phyloP scores from a whole-genome alignment of 352 stramenopile genomes.

The Phytophthora citrophthora region DNA sequence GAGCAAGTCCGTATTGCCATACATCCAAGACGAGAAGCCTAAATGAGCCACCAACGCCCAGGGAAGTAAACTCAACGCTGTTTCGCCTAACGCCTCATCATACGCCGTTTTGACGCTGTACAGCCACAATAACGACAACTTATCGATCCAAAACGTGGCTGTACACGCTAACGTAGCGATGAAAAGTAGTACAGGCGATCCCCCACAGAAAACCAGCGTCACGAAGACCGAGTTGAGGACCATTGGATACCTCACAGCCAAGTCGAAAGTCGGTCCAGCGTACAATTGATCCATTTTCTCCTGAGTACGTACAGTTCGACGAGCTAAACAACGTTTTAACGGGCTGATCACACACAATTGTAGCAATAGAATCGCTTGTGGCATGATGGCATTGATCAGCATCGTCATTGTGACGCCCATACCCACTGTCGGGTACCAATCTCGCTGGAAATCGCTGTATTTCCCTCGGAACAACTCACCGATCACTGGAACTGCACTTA shows the following conservation, averaged over 20 bases:
- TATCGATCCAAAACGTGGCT: slow-evolving; percentile 83
- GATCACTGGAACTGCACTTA: slow-evolving; percentile 50
- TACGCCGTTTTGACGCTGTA: slow-evolving; percentile 85
- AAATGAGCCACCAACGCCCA: slow-evolving; percentile 79
- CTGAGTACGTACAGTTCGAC: slow-evolving; percentile 64
- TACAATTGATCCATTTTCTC: slow-evolving; percentile 83
- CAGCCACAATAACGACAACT: slow-evolving; percentile 75
- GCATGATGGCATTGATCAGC: slow-evolving; percentile 81
- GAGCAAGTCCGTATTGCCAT: slow-evolving; percentile 75
- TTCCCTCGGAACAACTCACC: slow-evolving; percentile 78
- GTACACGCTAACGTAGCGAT: slow-evolving; percentile 68
- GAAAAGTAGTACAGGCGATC: slow-evolving; percentile 80
- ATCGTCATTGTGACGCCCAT: slow-evolving; percentile 89
- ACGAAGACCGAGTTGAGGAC: slow-evolving; percentile 88
- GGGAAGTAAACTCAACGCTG: slow-evolving; percentile 58
- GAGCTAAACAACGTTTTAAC: slow-evolving; percentile 44
- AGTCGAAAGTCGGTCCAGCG: slow-evolving; percentile 72
- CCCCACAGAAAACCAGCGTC: slow-evolving; percentile 82
- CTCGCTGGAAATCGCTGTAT: slow-evolving; percentile 82
- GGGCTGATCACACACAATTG: slow-evolving; percentile 69
- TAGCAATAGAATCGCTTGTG: slow-evolving; percentile 64
- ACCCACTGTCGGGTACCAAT: slow-evolving; percentile 89
- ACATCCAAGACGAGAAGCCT: slow-evolving; percentile 85
- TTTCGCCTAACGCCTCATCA: slow-evolving; percentile 77
- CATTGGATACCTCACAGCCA: slow-evolving; percentile 82